phyloP scores from a whole-genome alignment of 768 basidiomycete species.

The Pisolithus orientalis region DNA sequence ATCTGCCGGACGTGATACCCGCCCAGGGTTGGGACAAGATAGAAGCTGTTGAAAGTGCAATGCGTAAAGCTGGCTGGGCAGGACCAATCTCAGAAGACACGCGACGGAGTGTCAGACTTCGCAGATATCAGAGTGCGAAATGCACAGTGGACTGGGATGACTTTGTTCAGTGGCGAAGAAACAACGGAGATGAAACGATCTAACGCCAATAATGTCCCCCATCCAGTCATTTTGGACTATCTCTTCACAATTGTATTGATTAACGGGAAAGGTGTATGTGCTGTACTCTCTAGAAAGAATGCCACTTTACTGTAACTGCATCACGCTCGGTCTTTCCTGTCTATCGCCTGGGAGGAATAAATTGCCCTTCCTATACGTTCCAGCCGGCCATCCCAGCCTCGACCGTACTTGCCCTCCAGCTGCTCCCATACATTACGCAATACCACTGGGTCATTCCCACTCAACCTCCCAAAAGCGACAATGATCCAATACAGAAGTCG shows the following conservation, averaged over 20 bases:
- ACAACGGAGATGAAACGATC: constrained; percentile 34
- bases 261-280: constrained; percentile 3
- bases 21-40: constrained; percentile 93
- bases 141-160: constrained; percentile 69
- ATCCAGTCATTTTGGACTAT: constrained; percentile 2
- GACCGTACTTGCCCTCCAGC: constrained; percentile 51
- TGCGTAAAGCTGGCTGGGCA: constrained; percentile 89
- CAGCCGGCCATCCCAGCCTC: constrained; percentile 37
- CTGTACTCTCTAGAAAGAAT: not conserved
- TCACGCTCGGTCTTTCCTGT: not conserved
- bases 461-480: constrained; percentile 57
- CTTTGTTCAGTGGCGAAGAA: constrained; percentile 67
- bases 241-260: constrained; percentile 5
- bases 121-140: constrained; percentile 75
- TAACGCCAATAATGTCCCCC: constrained; percentile 8
- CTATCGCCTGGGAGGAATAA: constrained; percentile 9
- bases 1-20: constrained; percentile 86
- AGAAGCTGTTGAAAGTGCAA: constrained; percentile 86
- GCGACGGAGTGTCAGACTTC: constrained; percentile 66
- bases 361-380: constrained; percentile 39
- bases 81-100: constrained; percentile 79
- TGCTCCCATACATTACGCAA: constrained; percentile 52
- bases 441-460: constrained; percentile 40
- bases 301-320: not conserved
- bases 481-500: constrained; percentile 62